phyloP scores from a whole-genome alignment of 495 filamentous ascomycete species.

The Aspergillus bridgeri region DNA sequence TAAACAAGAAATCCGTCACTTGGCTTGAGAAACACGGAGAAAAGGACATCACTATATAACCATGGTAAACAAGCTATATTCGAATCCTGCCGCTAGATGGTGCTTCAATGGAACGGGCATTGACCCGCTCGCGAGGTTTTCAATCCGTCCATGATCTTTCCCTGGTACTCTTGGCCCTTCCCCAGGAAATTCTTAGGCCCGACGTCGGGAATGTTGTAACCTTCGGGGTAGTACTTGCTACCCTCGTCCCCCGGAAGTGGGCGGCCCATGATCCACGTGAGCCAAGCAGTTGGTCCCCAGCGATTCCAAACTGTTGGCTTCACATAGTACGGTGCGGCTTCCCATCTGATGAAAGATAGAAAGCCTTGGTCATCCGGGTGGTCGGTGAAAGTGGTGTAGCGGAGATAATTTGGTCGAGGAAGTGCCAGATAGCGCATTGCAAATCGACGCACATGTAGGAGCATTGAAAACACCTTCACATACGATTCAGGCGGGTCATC shows the following conservation, averaged over 20 bases:
- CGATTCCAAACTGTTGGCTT: slow-evolving; percentile 59
- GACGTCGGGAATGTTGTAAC: slow-evolving; percentile 55
- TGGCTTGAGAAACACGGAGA: no score
- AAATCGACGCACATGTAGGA: slow-evolving; percentile 48
- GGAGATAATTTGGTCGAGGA: slow-evolving; percentile 50
- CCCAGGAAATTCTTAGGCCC: slow-evolving; percentile 57
- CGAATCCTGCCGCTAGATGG: background rate
- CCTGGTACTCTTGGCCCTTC: slow-evolving; percentile 41
- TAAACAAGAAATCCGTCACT: no score
- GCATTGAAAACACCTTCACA: slow-evolving; percentile 33
- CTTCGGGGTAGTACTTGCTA: slow-evolving; percentile 53
- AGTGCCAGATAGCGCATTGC: slow-evolving; percentile 53
- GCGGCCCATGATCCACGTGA: slow-evolving; percentile 50
- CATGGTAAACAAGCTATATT: background rate
- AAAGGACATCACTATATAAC: background rate
- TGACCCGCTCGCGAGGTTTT: slow-evolving; percentile 43
- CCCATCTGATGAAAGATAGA: slow-evolving; percentile 48
- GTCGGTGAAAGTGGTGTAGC: slow-evolving; percentile 36
- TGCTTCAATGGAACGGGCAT: slow-evolving; percentile 47
- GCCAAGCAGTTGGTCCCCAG: slow-evolving; percentile 54
- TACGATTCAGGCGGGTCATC: slow-evolving; percentile 38
- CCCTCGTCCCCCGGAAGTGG: slow-evolving; percentile 60
- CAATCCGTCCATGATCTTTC: slow-evolving; percentile 39
- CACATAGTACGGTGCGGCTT: slow-evolving; percentile 57
- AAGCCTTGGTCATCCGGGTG: slow-evolving; percentile 47